Evolutionary conservation across 2,329 filamentous ascomycete genomes (phyloP), one percentile per base, ranked within the genome.

Genomic region (Pseudogymnoascus sp.): DNA sequence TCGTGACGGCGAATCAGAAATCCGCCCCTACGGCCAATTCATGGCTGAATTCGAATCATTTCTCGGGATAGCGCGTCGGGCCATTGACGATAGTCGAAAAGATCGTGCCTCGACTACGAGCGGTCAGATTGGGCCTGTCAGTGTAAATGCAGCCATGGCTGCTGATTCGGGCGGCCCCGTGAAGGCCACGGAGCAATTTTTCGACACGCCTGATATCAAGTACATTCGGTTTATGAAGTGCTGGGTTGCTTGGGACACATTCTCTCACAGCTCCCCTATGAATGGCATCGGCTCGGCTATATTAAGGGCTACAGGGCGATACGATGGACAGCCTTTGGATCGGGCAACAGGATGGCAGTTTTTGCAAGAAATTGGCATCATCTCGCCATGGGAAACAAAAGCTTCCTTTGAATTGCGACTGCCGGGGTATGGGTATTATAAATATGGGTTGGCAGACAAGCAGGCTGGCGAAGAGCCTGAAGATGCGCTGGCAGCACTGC

Each of bases 301-400:
- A 36, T 72, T 94, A 38, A 82, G 84, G 17, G 80, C 83, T 7
- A 75, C 85, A 0, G 80, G 79, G 1, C 77, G 86, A 61, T 93
- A 93, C 69, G 76, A 82, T 5, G 75, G 73, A 15, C 73, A 80
- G 58, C 72, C 73, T 59, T 75, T 85, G 38, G 77, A 79, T 25
- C 71, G 75, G 12, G 70, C 72, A 41, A 77, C 79, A 4, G 81
- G 81, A 36, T 86, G 84, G 79, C 80, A 84, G 1, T 91, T 92
- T 65, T 74, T 94, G 31, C 88, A 92, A 69, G 90, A 94, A 71
- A 79, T 92, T 41, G 89, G 89, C 9, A 84, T 85, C 61, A 80
- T 91, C 42, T 76, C 83, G 6, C 87, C 89, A 0, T 90, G 87
- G 81, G 88, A 92, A 68, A 83, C 90, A 58, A 81, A 81, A 3